Percentiles rank a stretch among this genome's conserved stretches.
These are phyloP conservation scores for Globisporangium rhizosaccharum DNA, from an alignment of 352 stramenopile species.

Conservation along the genomic window DNA sequence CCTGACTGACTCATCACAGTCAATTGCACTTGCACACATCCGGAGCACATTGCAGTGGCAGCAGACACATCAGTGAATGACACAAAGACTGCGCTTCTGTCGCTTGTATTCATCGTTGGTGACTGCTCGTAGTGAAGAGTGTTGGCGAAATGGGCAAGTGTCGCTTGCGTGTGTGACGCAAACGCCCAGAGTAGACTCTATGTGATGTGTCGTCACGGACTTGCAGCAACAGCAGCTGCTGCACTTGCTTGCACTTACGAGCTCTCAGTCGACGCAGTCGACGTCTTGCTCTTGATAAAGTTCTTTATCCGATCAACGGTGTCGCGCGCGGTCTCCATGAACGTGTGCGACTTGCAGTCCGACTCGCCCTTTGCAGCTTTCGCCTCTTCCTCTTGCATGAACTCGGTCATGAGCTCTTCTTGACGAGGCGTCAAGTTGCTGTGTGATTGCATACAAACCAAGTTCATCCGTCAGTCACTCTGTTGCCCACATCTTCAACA, in stretches of 20 bases:
- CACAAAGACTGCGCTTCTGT: too few relatives aligned
- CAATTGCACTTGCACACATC: not conserved
- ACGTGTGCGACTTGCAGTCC: conserved; percentile 80
- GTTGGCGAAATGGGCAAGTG: too few relatives aligned
- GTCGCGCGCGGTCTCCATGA: conserved; percentile 68
- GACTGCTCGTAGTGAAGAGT: too few relatives aligned
- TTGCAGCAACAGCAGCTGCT: not conserved
- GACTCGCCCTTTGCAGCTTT: conserved; percentile 63
- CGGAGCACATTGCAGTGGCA: too few relatives aligned
- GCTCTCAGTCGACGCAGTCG: conserved; percentile 2
- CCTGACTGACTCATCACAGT: not conserved
- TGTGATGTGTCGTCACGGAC: not conserved
- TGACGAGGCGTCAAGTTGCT: conserved; percentile 91
- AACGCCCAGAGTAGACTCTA: not conserved
- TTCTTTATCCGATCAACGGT: conserved; percentile 88
- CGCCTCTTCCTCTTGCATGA: conserved; percentile 87
- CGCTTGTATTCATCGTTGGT: too few relatives aligned
- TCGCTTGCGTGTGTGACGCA: not conserved
- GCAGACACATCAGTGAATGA: too few relatives aligned
- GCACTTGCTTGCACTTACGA: not conserved
- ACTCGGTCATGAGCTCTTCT: conserved; percentile 94
- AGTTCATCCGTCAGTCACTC: conserved; percentile 7
- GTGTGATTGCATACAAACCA: not conserved
- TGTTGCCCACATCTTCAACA: not conserved
- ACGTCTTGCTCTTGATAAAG: conserved; percentile 74